Conservation (phyloP, 2,329 filamentous ascomycete species). For the Exserohilum turcica region DNA sequence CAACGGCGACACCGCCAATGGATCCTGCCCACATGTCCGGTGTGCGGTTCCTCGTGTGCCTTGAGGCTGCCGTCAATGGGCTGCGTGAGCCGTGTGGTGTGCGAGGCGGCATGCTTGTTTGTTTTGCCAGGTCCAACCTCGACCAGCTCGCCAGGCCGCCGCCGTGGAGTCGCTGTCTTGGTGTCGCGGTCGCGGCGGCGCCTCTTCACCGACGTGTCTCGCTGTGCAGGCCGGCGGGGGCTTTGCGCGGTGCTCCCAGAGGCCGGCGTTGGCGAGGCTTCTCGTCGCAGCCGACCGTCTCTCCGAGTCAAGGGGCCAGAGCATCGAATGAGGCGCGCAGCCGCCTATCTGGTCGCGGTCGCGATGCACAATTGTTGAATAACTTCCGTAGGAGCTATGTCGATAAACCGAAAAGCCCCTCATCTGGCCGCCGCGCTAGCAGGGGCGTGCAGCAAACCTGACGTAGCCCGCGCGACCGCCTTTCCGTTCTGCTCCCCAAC, state of each 20-base stretch:
- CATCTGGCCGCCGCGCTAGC: constrained; percentile 25
- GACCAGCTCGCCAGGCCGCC: too few species aligned
- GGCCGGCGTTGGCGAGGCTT: neutral
- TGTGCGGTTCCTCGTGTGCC: neutral
- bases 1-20: constrained; percentile 19
- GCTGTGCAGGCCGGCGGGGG: neutral
- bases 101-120: neutral
- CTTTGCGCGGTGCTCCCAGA: neutral
- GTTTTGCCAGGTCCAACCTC: neutral
- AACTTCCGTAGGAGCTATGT: constrained; percentile 28
- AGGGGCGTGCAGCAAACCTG: constrained; percentile 18
- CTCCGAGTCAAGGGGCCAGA: constrained; percentile 1
- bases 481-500: constrained; percentile 27
- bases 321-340: constrained; percentile 9
- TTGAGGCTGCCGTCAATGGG: neutral
- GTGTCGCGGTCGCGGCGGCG: neutral
- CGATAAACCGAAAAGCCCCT: constrained; percentile 26
- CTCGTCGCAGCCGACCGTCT: constrained; percentile 1
- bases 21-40: constrained; percentile 7
- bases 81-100: neutral
- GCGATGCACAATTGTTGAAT: constrained; percentile 41
- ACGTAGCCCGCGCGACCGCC: constrained; percentile 19
- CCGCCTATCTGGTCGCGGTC: constrained; percentile 10
- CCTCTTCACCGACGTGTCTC: neutral
- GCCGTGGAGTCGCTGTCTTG: too few species aligned